phyloP scores from a whole-genome alignment of 148 eudicot genomes.

The Amaranthus hypochondriacus region DNA sequence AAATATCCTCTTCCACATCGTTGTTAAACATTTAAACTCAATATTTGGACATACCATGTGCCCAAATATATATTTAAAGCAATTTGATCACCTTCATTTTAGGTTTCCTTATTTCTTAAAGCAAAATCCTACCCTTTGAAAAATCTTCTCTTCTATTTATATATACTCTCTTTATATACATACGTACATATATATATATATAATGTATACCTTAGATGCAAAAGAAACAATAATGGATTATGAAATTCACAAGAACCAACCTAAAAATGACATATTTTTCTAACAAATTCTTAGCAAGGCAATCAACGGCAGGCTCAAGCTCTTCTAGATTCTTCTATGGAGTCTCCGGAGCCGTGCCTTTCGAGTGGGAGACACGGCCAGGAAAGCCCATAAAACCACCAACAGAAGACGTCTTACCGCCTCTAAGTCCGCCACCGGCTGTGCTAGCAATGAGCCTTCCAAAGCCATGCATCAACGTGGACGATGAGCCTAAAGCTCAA shows the following conservation, averaged over 20 bases:
- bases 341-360: conserved; percentile 52
- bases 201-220: neutral
- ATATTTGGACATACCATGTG: conserved; percentile 28
- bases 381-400: conserved; percentile 53
- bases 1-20: too few relatives aligned
- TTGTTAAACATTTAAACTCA: conserved; percentile 9
- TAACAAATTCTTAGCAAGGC: conserved; percentile 30
- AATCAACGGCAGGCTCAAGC: conserved; percentile 31
- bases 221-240: conserved; percentile 8
- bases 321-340: conserved; percentile 42
- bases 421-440: conserved; percentile 56
- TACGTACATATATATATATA: neutral
- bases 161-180: neutral
- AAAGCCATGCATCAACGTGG: conserved; percentile 22
- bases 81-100: conserved; percentile 1
- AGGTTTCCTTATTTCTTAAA: conserved; percentile 4
- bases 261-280: conserved; percentile 19
- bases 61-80: neutral
- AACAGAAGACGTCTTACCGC: conserved; percentile 32
- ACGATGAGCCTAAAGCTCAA: conserved; percentile 17
- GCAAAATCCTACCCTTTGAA: neutral
- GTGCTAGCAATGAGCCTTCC: conserved; percentile 40
- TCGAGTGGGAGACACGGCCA: conserved; percentile 67
- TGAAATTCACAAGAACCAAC: conserved; percentile 1
- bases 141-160: neutral